Base-by-base conservation (phyloP, 2,329 filamentous ascomycete species). In the Botryotinia narcissicola region DNA sequence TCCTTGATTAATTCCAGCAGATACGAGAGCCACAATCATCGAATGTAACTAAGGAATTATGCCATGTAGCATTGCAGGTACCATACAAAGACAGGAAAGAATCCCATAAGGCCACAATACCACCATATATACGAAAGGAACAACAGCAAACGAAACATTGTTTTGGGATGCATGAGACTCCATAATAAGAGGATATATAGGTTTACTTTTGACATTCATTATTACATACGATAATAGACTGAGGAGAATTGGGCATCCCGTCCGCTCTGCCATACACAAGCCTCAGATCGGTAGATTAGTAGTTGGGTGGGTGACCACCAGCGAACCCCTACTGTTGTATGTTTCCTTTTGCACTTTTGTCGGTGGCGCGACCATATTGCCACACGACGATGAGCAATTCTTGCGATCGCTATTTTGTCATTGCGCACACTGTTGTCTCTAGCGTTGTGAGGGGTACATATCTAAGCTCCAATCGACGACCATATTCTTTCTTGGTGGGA, bases 171-270 rank as follows among this genome's bases (percentile, higher is more conserved):
- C 14, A 12, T 25, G 40, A 25, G 61, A 22, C 18, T 64, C n/a
- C 4, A 1, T 0, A 14, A 8, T 14, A 1, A 1, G 1, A 7
- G 3, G 40, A 0, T 54, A 32, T 64, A 64, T 20, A 44, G 2
- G 0, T 9, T 22, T 7, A 20, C n/a, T n/a, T 44, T 22, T 4
- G 1, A 7, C 2, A 0, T 0, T 0, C 1, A 0, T 25, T 29
- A 0, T 0, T n/a, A 62, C 37, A 63, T 63, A 63, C 37, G 61
- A 63, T 37, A 37, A 63, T 44, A 63, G 61, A 63, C 61, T 63
- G 37, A 63, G 8, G 61, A 63, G 25, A 44, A 63, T 12, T 63
- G 61, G 61, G 61, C 61, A 63, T 63, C 61, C 61, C 61, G 61
- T 63, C 61, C 61, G 61, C 61, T 63, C 61, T 63, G 61, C 61